phyloP scores from a whole-genome alignment of 495 filamentous ascomycete species.

The Neurospora sp. region DNA sequence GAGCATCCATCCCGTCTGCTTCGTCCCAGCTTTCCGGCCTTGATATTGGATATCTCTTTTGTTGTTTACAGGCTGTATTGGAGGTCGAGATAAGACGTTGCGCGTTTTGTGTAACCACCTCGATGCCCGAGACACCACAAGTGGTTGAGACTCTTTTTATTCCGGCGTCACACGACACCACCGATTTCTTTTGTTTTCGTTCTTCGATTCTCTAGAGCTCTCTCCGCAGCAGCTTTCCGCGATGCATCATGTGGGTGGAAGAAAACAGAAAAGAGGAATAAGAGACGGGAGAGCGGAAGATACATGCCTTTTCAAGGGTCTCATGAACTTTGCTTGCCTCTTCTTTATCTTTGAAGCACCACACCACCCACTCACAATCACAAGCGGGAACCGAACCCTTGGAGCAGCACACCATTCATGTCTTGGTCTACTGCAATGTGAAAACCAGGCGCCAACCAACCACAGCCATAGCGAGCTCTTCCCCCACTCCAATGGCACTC shows the following conservation, averaged over 20 bases:
- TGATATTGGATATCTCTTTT: not conserved
- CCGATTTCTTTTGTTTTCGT: not conserved
- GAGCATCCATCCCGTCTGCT: not conserved
- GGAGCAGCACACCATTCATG: not conserved
- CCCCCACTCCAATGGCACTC: not conserved
- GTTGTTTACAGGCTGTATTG: not conserved
- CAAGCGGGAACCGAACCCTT: not conserved
- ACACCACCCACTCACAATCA: not conserved
- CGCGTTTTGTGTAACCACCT: not conserved
- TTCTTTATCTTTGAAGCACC: not conserved
- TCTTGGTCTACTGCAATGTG: not conserved
- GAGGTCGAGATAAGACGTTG: not conserved
- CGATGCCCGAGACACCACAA: not conserved
- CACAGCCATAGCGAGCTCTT: not conserved
- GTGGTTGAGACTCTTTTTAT: not conserved
- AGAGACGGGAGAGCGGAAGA: not conserved
- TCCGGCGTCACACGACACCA: not conserved
- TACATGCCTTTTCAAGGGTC: not conserved
- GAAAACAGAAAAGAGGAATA: not conserved
- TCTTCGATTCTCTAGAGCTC: not conserved
- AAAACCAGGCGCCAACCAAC: not conserved
- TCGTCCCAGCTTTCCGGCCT: not conserved
- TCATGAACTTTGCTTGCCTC: not conserved
- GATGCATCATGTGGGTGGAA: not conserved
- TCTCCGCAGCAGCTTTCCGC: not conserved